Evolutionary conservation across 2,329 filamentous ascomycete genomes (phyloP).

Genomic region (Anthostomella pinea): DNA sequence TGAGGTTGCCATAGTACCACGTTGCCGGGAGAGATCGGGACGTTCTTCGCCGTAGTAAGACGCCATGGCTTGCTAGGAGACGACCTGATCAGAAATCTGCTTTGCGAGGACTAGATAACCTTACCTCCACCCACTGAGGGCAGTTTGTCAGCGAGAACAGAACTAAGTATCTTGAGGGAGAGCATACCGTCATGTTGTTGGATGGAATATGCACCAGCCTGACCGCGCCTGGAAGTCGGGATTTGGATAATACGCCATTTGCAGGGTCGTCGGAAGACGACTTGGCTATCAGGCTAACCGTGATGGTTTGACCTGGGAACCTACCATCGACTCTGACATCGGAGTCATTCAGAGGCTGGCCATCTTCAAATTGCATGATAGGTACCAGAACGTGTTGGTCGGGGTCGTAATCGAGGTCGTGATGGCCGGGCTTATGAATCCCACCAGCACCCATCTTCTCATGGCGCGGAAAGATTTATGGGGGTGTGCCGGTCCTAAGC

Average conservation of each 20-base stretch:
- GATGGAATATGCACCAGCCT: constrained; percentile 10
- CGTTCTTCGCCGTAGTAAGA: constrained; percentile 7
- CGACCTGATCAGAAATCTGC: too few species aligned
- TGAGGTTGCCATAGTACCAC: constrained; percentile 1
- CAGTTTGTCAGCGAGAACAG: too few species aligned
- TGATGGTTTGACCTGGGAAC: constrained; percentile 10
- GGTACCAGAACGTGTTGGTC: constrained; percentile 1
- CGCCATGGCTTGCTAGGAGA: constrained; percentile 8
- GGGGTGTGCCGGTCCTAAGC: too few species aligned
- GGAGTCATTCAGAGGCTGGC: constrained; percentile 1
- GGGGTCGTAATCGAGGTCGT: constrained; percentile 1
- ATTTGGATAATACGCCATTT: constrained; percentile 1
- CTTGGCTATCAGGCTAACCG: too few species aligned
- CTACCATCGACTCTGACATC: neutral
- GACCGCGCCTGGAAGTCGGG: neutral
- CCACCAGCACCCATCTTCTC: too few species aligned
- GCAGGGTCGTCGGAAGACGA: too few species aligned
- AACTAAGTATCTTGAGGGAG: too few species aligned
- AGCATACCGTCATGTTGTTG: constrained; percentile 10
- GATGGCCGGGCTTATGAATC: too few species aligned
- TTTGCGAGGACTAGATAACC: too few species aligned
- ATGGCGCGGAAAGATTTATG: too few species aligned
- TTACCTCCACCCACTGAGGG: too few species aligned
- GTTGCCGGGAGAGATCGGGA: constrained; percentile 3
- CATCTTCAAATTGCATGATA: constrained; percentile 7